Conservation (phyloP, 2,329 filamentous ascomycete genomes). For the Apiospora saccharicola region DNA sequence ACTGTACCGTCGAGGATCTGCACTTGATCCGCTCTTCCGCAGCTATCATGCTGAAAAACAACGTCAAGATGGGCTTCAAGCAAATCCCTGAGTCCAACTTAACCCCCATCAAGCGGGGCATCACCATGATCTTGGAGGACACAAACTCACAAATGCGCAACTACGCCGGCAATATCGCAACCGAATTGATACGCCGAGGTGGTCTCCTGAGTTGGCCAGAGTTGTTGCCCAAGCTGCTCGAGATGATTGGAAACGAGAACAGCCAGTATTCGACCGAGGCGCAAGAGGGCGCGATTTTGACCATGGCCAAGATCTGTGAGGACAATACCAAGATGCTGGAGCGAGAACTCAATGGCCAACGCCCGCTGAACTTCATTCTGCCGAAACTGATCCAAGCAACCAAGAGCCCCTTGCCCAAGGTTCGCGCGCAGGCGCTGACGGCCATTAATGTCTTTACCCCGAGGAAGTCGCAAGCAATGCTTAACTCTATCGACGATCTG, state of each 20-base stretch:
- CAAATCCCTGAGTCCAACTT: slow-evolving; percentile 77
- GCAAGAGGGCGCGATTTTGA: slow-evolving; percentile 93
- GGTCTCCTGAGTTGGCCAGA: slow-evolving; percentile 92
- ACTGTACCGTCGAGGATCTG: slow-evolving; percentile 67
- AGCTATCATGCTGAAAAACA: slow-evolving; percentile 95
- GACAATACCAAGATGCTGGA: slow-evolving; percentile 90
- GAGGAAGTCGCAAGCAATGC: slow-evolving; percentile 81
- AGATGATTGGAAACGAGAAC: slow-evolving; percentile 75
- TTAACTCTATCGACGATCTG: slow-evolving; percentile 81
- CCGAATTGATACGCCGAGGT: slow-evolving; percentile 84
- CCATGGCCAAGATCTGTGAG: slow-evolving; percentile 94
- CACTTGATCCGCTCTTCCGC: slow-evolving; percentile 84
- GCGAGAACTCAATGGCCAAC: slow-evolving; percentile 85
- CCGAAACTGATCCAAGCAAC: slow-evolving; percentile 92
- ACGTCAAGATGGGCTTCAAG: slow-evolving; percentile 79
- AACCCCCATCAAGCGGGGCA: slow-evolving; percentile 78
- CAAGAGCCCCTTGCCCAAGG: slow-evolving; percentile 75
- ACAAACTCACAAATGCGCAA: slow-evolving; percentile 82
- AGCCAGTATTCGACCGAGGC: slow-evolving; percentile 73
- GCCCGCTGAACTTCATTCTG: slow-evolving; percentile 86
- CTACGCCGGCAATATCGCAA: slow-evolving; percentile 92
- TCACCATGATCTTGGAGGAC: slow-evolving; percentile 84
- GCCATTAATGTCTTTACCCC: slow-evolving; percentile 93
- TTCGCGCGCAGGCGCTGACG: slow-evolving; percentile 80
- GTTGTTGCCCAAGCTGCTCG: slow-evolving; percentile 82